phyloP scores from a whole-genome alignment of 305 asterid species.

The Rubia peregrina region DNA sequence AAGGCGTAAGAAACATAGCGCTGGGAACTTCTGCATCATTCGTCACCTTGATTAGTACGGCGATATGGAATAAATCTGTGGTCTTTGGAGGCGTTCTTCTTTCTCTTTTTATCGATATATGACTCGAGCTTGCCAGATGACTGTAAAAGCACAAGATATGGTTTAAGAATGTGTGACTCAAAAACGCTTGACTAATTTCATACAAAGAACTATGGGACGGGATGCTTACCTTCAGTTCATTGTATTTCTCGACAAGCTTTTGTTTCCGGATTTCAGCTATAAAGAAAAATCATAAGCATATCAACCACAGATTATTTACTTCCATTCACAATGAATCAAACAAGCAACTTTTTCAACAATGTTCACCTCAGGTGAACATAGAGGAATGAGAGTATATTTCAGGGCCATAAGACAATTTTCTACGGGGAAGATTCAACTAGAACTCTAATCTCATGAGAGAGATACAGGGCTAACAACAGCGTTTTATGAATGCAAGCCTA shows the following conservation, averaged over 20 bases:
- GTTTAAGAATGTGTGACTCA: neutral
- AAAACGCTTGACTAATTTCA: neutral
- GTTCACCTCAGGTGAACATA: neutral
- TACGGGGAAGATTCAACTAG: neutral
- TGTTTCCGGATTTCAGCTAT: slow-evolving; percentile 79
- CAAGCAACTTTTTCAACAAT: neutral
- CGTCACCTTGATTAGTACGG: slow-evolving; percentile 39
- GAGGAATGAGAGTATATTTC: neutral
- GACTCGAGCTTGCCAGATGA: slow-evolving; percentile 75
- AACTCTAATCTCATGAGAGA: neutral
- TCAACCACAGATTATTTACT: neutral
- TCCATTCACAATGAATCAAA: neutral
- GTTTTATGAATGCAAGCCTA: neutral
- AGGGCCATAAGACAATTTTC: neutral
- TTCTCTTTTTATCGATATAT: slow-evolving; percentile 71
- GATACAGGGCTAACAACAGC: neutral
- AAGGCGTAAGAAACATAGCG: neutral
- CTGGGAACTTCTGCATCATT: neutral
- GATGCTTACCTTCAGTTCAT: slow-evolving; percentile 66
- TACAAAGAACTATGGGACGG: neutral
- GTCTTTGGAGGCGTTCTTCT: slow-evolving; percentile 84
- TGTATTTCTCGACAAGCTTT: slow-evolving; percentile 63
- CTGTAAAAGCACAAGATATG: slow-evolving; percentile 29
- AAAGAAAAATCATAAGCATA: slow-evolving; percentile 13
- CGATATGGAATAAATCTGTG: slow-evolving; percentile 83